These are phyloP conservation scores for Suillus decipiens DNA, from an alignment of 768 basidiomycete species.

Conservation along the genomic window DNA sequence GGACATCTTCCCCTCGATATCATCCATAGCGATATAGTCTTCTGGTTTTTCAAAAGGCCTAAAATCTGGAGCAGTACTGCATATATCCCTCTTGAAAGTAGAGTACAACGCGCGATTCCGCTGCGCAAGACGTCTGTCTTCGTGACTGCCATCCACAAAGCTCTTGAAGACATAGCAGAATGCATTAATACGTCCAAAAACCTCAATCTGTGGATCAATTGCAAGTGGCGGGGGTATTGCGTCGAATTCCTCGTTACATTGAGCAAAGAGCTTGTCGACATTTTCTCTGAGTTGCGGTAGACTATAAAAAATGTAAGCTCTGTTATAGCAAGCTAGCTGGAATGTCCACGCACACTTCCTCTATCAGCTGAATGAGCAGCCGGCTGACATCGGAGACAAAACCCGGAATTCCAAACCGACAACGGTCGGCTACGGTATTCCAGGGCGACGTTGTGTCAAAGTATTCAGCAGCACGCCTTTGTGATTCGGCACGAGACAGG, in stretches of 20 bases:
- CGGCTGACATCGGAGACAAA: constrained; percentile 37
- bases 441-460: constrained; percentile 40
- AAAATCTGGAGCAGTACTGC: constrained; percentile 39
- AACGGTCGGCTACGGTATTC: constrained; percentile 25
- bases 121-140: constrained; percentile 32
- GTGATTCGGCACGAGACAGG: constrained; percentile 33
- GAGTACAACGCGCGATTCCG: constrained; percentile 30
- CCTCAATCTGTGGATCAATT: constrained; percentile 39
- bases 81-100: constrained; percentile 34
- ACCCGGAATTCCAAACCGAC: constrained; percentile 39
- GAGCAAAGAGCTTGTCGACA: constrained; percentile 24
- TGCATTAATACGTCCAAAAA: constrained; percentile 36
- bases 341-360: constrained; percentile 22
- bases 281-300: constrained; percentile 34
- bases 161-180: constrained; percentile 34
- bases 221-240: constrained; percentile 32
- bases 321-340: neutral
- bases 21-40: constrained; percentile 13
- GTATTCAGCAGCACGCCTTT: constrained; percentile 37
- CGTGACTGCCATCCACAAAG: constrained; percentile 30
- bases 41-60: constrained; percentile 20
- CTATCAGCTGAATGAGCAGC: constrained; percentile 39
- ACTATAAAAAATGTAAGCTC: constrained; percentile 16
- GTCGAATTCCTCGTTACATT: constrained; percentile 27
- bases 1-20: constrained; percentile 14